Evolutionary conservation across 148 eudicot genomes (phyloP).

Genomic region (Rhododendron henanense): DNA sequence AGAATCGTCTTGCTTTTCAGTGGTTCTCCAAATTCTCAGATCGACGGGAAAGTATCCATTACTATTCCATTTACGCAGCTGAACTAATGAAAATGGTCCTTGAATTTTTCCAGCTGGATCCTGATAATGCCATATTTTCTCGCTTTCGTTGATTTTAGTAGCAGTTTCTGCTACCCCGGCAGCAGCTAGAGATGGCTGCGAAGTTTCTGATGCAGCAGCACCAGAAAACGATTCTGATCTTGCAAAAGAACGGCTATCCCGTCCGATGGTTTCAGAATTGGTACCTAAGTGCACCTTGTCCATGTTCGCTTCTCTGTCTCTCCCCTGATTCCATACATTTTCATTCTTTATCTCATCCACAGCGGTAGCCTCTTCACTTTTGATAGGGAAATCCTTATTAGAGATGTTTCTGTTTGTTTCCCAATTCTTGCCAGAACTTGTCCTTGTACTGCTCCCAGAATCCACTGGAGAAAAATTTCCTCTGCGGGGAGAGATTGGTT

Average conservation of each 20-base stretch:
- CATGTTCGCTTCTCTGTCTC: slow-evolving; percentile 30
- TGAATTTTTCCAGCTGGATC: slow-evolving; percentile 89
- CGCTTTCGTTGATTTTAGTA: slow-evolving; percentile 48
- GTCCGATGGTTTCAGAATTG: slow-evolving; percentile 25
- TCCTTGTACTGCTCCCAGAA: slow-evolving; percentile 56
- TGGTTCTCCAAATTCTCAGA: slow-evolving; percentile 66
- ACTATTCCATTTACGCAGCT: slow-evolving; percentile 89
- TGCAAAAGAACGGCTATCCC: slow-evolving; percentile 24
- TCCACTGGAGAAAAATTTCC: slow-evolving; percentile 51
- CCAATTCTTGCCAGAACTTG: slow-evolving; percentile 41
- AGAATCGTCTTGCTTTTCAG: slow-evolving; percentile 56
- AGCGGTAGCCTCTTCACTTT: slow-evolving; percentile 35
- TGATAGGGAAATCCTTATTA: slow-evolving; percentile 36
- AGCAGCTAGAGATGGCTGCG: slow-evolving; percentile 28
- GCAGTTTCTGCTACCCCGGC: slow-evolving; percentile 31
- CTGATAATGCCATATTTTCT: slow-evolving; percentile 79
- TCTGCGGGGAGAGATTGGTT: slow-evolving; percentile 52
- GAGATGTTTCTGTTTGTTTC: slow-evolving; percentile 48
- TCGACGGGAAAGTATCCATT: slow-evolving; percentile 84
- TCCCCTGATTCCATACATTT: slow-evolving; percentile 41
- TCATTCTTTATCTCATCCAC: slow-evolving; percentile 36
- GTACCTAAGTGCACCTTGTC: slow-evolving; percentile 40
- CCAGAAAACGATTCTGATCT: slow-evolving; percentile 31
- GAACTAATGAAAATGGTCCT: slow-evolving; percentile 90
- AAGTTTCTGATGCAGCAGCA: slow-evolving; percentile 32